Percentiles rank a stretch among this genome's conserved stretches.
phyloP scores from a whole-genome alignment of 164 flowering plant species.

The Sedum album region DNA sequence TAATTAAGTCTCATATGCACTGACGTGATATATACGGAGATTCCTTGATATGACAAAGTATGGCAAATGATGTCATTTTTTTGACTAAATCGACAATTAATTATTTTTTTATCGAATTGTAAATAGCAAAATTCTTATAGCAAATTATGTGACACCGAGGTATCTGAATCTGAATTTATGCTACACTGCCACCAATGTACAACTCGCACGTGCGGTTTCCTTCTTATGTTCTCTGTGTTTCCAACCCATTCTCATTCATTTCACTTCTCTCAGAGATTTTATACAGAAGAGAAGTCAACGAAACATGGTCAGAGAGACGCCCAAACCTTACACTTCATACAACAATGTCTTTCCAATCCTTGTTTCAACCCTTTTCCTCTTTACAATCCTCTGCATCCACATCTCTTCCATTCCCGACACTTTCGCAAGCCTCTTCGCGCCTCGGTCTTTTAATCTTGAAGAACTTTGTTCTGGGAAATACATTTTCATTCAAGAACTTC shows the following conservation, averaged over 20 bases:
- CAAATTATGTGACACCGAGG: too few relatives aligned
- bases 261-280: too few relatives aligned
- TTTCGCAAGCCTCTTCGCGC: not conserved
- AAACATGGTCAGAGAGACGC: not conserved
- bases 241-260: not conserved
- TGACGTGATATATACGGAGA: too few relatives aligned
- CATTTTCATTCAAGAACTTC: conserved; percentile 24
- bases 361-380: not conserved
- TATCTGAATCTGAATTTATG: not conserved
- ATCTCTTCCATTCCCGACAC: not conserved
- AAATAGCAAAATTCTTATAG: too few relatives aligned
- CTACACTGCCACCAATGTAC: not conserved
- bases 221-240: not conserved
- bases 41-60: too few relatives aligned
- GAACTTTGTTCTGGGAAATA: conserved; percentile 19
- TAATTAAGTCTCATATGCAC: too few relatives aligned
- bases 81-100: too few relatives aligned
- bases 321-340: not conserved
- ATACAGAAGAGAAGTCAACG: not conserved
- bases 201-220: not conserved
- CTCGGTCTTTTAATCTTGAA: not conserved
- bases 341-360: not conserved
- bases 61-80: too few relatives aligned
- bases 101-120: too few relatives aligned
- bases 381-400: not conserved